Base-by-base conservation (phyloP, 1,139 yeast genomes). In the Hyphopichia fennica region DNA sequence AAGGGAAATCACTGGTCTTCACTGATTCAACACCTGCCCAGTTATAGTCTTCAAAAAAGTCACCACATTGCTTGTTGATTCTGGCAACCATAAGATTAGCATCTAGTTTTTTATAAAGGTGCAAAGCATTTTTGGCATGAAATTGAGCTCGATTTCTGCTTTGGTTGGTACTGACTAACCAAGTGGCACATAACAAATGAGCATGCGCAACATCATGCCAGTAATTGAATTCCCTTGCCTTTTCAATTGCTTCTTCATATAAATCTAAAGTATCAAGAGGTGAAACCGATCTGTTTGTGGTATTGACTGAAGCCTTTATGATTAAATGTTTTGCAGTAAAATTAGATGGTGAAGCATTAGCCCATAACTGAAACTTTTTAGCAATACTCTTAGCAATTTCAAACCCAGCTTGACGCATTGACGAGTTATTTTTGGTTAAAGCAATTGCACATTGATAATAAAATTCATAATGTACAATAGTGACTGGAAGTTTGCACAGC, bases 221-320 rank as follows among this genome's bases (percentile, higher is more conserved):
- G 25, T 63, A 54, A 3, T 65, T 63, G 29, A 56, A 48, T 14
- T 52, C 50, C 14, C 58, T 54, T 1, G 79, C 75, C 3, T 47
- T 42, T 18, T 68, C 73, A 17, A 77, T 63, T 0, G 82, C 75
- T 32, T 65, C 73, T 45, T 77, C 80, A 53, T 72, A 79, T 14
- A 61, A 49, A 45, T 78, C 82, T 14, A 79, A 54, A 2, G 69
- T 60, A 19, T 61, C 67, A 31, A 79, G 56, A 18, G 67, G 63
- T 7, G 72, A 57, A 10, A 47, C 38, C 2, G 47, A 41, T 2
- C 47, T 47, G 10, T 58, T 55, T 19, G 53, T 49, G 10, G 46
- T 41, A 14, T 44, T 49, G 37, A 58, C 40, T 36, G 70, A 57
- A 1, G 79, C 78, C 38, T 59, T 57, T 23, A 75, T 47, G 3